phyloP scores from a whole-genome alignment of 495 filamentous ascomycete species.

The Aspergillus cristatus region DNA sequence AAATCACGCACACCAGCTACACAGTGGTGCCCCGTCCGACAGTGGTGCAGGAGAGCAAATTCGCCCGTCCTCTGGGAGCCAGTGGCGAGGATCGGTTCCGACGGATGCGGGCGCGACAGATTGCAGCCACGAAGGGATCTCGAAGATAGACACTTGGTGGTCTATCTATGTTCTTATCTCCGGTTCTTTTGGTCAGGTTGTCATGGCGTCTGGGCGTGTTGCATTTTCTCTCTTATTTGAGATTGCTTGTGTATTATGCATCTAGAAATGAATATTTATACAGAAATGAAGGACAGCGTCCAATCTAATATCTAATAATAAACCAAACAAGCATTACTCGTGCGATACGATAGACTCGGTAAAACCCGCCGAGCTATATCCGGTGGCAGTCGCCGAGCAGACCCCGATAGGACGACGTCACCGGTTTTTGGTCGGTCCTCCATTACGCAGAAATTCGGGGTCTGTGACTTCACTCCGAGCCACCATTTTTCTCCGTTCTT shows the following conservation, averaged over 20 bases:
- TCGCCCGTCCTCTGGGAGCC: slow-evolving; percentile 57
- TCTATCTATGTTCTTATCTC: not conserved
- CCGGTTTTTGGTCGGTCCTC: not conserved
- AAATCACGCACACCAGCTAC: slow-evolving; percentile 66
- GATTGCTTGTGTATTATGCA: too few relatives aligned
- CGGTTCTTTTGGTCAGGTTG: not conserved
- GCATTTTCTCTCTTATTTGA: not conserved
- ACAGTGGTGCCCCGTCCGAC: slow-evolving; percentile 65
- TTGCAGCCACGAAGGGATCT: slow-evolving; percentile 40
- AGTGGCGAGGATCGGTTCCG: slow-evolving; percentile 73
- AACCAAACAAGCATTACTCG: too few relatives aligned
- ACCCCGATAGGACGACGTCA: slow-evolving; percentile 17
- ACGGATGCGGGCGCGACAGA: slow-evolving; percentile 67
- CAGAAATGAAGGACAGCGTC: too few relatives aligned
- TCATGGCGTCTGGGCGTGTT: not conserved
- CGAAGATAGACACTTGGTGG: slow-evolving; percentile 10
- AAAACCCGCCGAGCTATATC: slow-evolving; percentile 19
- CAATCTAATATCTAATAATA: too few relatives aligned
- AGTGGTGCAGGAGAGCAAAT: slow-evolving; percentile 39
- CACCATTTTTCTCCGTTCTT: too few relatives aligned
- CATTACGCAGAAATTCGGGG: too few relatives aligned
- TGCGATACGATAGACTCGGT: too few relatives aligned
- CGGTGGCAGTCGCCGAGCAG: slow-evolving; percentile 15
- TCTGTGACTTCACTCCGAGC: too few relatives aligned
- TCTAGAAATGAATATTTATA: too few relatives aligned